phyloP scores from a whole-genome alignment of 805 yeast species.

The Dipodascopsis uninucleata region DNA sequence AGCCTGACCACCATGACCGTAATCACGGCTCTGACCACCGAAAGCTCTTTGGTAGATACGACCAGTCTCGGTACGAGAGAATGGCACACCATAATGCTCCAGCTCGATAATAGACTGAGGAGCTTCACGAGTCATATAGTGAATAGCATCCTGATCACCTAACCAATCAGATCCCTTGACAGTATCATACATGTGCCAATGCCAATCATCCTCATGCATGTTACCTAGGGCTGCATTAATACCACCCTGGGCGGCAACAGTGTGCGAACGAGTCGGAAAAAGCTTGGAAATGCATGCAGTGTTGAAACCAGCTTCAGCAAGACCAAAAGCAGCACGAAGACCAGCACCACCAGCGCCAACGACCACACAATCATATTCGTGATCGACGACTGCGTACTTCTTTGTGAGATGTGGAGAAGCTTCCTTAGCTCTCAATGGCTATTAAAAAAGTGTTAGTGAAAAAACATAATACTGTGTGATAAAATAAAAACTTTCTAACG shows the following conservation, averaged over 20 bases:
- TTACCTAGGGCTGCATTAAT: conserved; percentile 98
- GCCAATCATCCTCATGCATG: conserved; percentile 98
- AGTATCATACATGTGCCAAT: conserved; percentile 99
- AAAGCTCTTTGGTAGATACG: conserved; percentile 97
- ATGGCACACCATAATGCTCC: conserved; percentile 98
- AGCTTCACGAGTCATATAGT: conserved; percentile 98
- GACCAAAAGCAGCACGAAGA: conserved; percentile 95
- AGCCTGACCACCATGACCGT: conserved; percentile 98
- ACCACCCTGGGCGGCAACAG: conserved; percentile 99
- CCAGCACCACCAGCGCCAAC: conserved; percentile 99
- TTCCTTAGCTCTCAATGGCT: conserved; percentile 40
- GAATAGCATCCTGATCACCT: conserved; percentile 99
- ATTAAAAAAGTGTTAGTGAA: too few relatives aligned
- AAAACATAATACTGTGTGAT: conserved; percentile 1
- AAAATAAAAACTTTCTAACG: neutral
- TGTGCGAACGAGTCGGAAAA: conserved; percentile 97
- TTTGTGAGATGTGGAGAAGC: conserved; percentile 55
- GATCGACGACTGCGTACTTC: conserved; percentile 85
- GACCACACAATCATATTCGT: conserved; percentile 96
- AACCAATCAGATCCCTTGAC: conserved; percentile 99
- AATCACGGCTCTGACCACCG: conserved; percentile 95
- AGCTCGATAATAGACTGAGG: conserved; percentile 92
- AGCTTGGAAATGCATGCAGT: conserved; percentile 96
- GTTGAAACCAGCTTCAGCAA: conserved; percentile 94
- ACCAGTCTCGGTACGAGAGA: conserved; percentile 95